Percentiles rank a stretch among this genome's conserved stretches.
Conservation (phyloP, 2,329 filamentous ascomycete genomes). For the Phaeosphaeriaceae sp. region DNA sequence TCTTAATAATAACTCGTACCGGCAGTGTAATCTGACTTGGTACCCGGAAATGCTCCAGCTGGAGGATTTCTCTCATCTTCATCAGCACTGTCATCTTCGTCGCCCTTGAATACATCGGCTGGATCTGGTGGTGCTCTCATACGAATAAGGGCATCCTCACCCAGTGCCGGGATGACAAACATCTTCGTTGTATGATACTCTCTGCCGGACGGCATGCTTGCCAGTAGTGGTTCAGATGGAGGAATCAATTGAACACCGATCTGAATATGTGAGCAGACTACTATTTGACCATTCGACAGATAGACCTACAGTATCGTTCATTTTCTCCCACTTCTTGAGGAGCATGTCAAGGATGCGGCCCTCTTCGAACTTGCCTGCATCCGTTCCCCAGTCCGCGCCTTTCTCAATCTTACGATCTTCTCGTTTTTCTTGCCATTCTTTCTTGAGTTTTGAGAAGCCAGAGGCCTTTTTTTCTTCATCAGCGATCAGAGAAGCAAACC, state of each 20-base stretch:
- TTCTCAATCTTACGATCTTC: conserved; percentile 83
- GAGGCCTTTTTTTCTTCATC: conserved; percentile 56
- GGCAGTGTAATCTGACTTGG: conserved; percentile 38
- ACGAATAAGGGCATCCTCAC: conserved; percentile 64
- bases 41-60: conserved; percentile 46
- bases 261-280: conserved; percentile 49
- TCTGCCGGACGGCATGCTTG: conserved; percentile 83
- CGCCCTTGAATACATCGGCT: conserved; percentile 48
- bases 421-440: conserved; percentile 75
- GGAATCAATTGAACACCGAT: conserved; percentile 83
- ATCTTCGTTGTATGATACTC: conserved; percentile 79
- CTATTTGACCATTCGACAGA: background rate
- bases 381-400: conserved; percentile 74
- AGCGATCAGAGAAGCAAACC: conserved; percentile 57
- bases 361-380: conserved; percentile 86
- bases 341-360: conserved; percentile 84
- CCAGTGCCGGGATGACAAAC: conserved; percentile 70
- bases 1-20: conserved; percentile 42
- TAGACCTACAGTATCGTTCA: conserved; percentile 82
- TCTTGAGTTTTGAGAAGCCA: conserved; percentile 70
- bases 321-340: conserved; percentile 85
- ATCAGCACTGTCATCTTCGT: conserved; percentile 46
- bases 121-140: conserved; percentile 65
- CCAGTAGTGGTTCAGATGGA: conserved; percentile 71
- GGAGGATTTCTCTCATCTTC: conserved; percentile 41